Base-by-base conservation (phyloP, 352 stramenopile genomes). In the Phytophthora boehmeriae region DNA sequence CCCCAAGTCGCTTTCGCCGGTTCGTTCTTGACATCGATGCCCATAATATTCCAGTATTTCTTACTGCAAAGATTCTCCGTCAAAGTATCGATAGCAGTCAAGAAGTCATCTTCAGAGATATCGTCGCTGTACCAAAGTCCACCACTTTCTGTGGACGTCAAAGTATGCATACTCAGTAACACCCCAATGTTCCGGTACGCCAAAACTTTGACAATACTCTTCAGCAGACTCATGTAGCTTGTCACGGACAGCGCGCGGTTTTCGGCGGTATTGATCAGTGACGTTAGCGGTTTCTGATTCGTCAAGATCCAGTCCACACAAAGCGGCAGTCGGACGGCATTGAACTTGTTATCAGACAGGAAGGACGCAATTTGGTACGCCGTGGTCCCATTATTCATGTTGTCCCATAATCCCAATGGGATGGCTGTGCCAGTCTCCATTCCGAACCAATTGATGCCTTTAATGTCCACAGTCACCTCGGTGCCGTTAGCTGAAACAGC, bases 361-460 rank as follows among this genome's bases (percentile, higher is more conserved):
- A 91, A 93, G n/a, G 71, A 59, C n/a, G 81, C 78, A 20, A 93
- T 73, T 60, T 89, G 73, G 63, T 89, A 93, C 67, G 74, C 83
- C 0, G 83, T 93, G 1, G 83, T 92, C 46, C 80, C 83, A 45
- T 90, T 92, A 0, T 86, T 54, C 13, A 46, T 52, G 49, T 93
- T 93, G 48, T 85, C 71, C 83, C 83, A 93, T 17, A 93, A 49
- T 16, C 83, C 83, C 19, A 93, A 69, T 0, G 83, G 83, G 22
- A 90, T 85, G 17, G 74, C 78, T 22, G 84, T 75, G 13, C 74
- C 73, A 55, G 78, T 86, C 52, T 90, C 80, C 80, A 90, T 90
- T 45, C 80, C 80, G 54, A 75, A 92, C 83, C 83, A 93, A 49
- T 93, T 93, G 67, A 89, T 74, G 4, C 83, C 83, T 47, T 93